Evolutionary conservation across 2,329 filamentous ascomycete species (phyloP), one percentile per base, ranked within the genome.

Genomic region (Acarospora socialis): DNA sequence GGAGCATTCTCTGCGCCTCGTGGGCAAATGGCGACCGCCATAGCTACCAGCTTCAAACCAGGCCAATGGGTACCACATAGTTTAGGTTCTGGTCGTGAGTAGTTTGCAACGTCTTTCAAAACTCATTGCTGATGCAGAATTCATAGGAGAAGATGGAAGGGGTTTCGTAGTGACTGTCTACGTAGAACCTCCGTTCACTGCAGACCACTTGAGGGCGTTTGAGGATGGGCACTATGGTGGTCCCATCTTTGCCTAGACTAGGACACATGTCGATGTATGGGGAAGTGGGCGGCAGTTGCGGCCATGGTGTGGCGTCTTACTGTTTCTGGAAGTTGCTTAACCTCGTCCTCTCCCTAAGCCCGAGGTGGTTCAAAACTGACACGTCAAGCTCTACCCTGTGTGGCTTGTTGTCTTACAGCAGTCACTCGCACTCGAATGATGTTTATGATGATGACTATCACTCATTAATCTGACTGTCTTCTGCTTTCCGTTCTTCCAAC

Each of bases 1-100:
- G 40, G 42, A 15, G 44, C 42, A 7, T 46, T 46, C 28, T 40
- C 44, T 3, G 33, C 32, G 10, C 28, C 30, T 9, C 30, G 29
- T 14, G 18, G 18, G 10, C 12, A 14, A 2, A 27, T 39, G 18
- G 3, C 2, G 2, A 5, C 3, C 4, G 28, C 24, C 1, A 19
- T 39, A 4, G 18, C 7, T 5, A 12, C 2, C 4, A 43, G 21
- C 22, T 36, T 48, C 12, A 32, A 18, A 19, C 45, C 43, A 4
- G 35, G 39, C 9, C 2, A 16, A 6, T 48, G 46, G 46, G 8
- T 2, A 2, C 28, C 15, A 10, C 44, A 45, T 30, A n/a, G 7
- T 2, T 21, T 16, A n/a, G 5, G 7, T 2, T 10, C 21, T 25
- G 19, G 32, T 24, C 42, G 43, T 47, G 30, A 37, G 42, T 38